Evolutionary conservation across 1,284 basidiomycete species (phyloP).

Genomic region (Lentinus polychrous): DNA sequence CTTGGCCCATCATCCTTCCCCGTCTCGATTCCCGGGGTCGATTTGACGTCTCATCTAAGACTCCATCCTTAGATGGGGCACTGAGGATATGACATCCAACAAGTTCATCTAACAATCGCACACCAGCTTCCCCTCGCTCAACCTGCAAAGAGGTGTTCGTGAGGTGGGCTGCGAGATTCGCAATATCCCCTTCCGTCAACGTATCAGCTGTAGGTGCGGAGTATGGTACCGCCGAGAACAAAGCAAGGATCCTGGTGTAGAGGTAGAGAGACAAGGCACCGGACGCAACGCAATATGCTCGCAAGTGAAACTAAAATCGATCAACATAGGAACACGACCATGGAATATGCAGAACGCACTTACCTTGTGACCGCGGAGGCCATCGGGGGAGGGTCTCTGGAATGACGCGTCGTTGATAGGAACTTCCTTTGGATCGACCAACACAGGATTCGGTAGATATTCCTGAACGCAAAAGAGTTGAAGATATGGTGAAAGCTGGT

Average conservation of each 20-base stretch:
- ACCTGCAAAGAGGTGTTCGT: conserved; percentile 95
- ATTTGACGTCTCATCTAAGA: conserved; percentile 5
- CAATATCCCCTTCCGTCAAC: conserved; percentile 14
- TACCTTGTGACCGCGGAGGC: conserved; percentile 62
- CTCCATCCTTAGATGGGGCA: neutral
- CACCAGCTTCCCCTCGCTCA: conserved; percentile 56
- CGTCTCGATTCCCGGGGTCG: conserved; percentile 7
- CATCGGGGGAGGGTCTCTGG: conserved; percentile 15
- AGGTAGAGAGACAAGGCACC: conserved; percentile 78
- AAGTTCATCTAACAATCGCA: conserved; percentile 75
- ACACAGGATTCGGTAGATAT: conserved; percentile 72
- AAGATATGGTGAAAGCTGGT: neutral
- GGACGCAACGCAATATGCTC: conserved; percentile 86
- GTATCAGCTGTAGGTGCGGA: conserved; percentile 27
- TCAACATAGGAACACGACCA: conserved; percentile 8
- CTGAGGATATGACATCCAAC: conserved; percentile 55
- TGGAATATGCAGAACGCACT: conserved; percentile 15
- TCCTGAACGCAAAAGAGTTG: conserved; percentile 44
- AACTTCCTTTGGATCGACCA: conserved; percentile 63
- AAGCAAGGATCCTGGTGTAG: conserved; percentile 77
- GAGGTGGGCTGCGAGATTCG: conserved; percentile 76
- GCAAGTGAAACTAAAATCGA: conserved; percentile 76
- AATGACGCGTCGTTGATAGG: conserved; percentile 19
- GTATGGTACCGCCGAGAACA: conserved; percentile 78
- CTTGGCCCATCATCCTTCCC: conserved; percentile 15